Evolutionary conservation across 805 yeast genomes (phyloP).

Genomic region (Suhomyces vadensis): DNA sequence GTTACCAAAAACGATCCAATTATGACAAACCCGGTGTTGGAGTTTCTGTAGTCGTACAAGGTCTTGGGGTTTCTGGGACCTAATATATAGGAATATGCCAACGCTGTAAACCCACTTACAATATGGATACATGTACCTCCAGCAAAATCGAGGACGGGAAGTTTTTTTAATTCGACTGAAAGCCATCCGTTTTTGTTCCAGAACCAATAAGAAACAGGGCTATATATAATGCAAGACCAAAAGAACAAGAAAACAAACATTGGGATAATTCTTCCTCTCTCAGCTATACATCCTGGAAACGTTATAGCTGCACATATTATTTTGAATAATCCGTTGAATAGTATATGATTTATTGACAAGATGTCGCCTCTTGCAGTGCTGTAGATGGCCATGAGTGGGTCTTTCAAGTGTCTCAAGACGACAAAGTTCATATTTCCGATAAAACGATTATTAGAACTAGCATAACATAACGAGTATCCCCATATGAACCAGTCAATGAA

Average conservation of each 20-base stretch:
- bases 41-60: constrained; percentile 35
- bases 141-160: constrained; percentile 47
- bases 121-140: constrained; percentile 48
- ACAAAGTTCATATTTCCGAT: constrained; percentile 22
- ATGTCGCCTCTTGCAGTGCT: constrained; percentile 42
- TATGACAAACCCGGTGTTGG: constrained; percentile 35
- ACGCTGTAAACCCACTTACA: constrained; percentile 46
- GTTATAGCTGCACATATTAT: constrained; percentile 41
- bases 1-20: constrained; percentile 34
- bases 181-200: constrained; percentile 48
- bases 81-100: constrained; percentile 43
- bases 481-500: constrained; percentile 46
- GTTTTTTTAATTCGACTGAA: constrained; percentile 28
- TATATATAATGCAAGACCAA: constrained; percentile 43
- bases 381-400: constrained; percentile 20
- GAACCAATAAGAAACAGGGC: constrained; percentile 47
- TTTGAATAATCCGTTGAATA: constrained; percentile 43
- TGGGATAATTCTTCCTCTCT: constrained; percentile 43
- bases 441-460: constrained; percentile 32
- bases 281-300: constrained; percentile 46
- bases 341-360: constrained; percentile 35
- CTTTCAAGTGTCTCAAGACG: constrained; percentile 24
- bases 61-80: constrained; percentile 45
- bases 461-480: constrained; percentile 45
- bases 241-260: constrained; percentile 40